These are phyloP conservation scores for Suhomyces guaymorum DNA, from an alignment of 1,139 yeast genomes.

Conservation along the genomic window DNA sequence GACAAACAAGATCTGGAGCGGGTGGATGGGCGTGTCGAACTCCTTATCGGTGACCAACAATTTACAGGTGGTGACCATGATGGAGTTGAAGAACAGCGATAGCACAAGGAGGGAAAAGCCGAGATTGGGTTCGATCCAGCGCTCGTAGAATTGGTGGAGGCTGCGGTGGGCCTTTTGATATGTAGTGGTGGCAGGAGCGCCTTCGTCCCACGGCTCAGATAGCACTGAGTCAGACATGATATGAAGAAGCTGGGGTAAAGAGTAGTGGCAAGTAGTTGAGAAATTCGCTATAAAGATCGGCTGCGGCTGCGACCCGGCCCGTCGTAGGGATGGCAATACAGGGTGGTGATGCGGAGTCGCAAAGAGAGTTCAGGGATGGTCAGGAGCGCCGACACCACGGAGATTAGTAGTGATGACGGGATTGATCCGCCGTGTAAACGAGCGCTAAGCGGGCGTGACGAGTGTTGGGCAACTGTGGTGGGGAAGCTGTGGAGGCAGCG, in stretches of 20 bases:
- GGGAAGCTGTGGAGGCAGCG: no score
- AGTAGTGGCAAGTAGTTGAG: no score
- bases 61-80: constrained; percentile 76
- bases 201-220: constrained; percentile 8
- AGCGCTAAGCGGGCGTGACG: no score
- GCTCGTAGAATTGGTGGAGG: constrained; percentile 6
- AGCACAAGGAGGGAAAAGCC: constrained; percentile 49
- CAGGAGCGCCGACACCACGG: not conserved
- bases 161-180: not conserved
- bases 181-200: not conserved
- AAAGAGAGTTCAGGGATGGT: not conserved
- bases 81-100: constrained; percentile 70
- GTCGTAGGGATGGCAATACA: not conserved
- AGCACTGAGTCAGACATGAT: constrained; percentile 5
- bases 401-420: no score
- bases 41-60: constrained; percentile 64
- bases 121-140: constrained; percentile 24
- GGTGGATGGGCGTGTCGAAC: constrained; percentile 60
- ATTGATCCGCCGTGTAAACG: no score
- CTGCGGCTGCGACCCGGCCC: no score
- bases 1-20: constrained; percentile 72
- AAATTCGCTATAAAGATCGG: no score
- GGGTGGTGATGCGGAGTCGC: not conserved
- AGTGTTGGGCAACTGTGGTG: no score
- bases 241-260: no score